phyloP scores from a whole-genome alignment of 345 rosid species.

The Melaleuca alternifolia region DNA sequence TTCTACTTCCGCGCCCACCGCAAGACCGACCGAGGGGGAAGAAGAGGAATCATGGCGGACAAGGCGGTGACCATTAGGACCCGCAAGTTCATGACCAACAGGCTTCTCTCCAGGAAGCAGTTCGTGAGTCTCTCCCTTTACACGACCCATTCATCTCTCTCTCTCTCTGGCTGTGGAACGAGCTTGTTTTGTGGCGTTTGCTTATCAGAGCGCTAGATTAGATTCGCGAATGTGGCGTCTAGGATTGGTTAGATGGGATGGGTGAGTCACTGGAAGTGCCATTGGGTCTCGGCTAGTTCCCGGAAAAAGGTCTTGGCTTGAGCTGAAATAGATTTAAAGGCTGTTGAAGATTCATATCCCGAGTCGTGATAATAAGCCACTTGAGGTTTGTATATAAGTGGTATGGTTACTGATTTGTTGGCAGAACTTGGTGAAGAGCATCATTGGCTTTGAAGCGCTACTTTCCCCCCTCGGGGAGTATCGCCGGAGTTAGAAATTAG shows the following conservation, averaged over 20 bases:
- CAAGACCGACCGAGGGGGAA: neutral
- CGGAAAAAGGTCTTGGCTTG: neutral
- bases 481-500: neutral
- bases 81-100: slow-evolving; percentile 94
- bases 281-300: neutral
- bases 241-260: neutral
- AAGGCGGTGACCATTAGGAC: slow-evolving; percentile 87
- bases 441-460: neutral
- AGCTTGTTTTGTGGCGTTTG: neutral
- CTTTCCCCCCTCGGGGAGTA: neutral
- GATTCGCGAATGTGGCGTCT: neutral
- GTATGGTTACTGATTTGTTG: neutral
- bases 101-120: slow-evolving; percentile 98
- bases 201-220: neutral
- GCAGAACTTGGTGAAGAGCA: neutral
- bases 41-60: slow-evolving; percentile 50
- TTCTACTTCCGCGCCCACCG: neutral
- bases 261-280: neutral
- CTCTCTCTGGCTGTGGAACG: neutral
- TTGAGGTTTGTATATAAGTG: neutral
- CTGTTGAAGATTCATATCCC: neutral
- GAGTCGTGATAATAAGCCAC: neutral
- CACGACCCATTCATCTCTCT: neutral
- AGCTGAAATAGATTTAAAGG: neutral
- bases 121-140: slow-evolving; percentile 39